Evolutionary conservation across 2,329 filamentous ascomycete genomes (phyloP).

Genomic region (Aspergillus awamori): DNA sequence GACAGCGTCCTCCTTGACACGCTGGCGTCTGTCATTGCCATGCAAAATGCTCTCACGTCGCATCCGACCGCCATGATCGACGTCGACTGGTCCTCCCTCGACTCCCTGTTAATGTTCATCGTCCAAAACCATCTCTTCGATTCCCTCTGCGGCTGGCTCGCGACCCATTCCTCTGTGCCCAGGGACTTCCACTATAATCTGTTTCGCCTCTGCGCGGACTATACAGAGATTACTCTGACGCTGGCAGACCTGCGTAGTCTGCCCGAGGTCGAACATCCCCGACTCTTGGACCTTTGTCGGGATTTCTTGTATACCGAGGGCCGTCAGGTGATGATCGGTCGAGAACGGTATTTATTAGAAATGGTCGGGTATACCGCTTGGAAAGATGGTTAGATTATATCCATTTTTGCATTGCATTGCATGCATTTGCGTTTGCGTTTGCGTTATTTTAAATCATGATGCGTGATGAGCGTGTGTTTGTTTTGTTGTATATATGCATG

Average conservation of each 20-base stretch:
- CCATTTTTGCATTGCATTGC: background rate
- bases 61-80: conserved; percentile 2
- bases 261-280: background rate
- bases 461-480: too few relatives aligned
- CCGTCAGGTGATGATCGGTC: conserved; percentile 13
- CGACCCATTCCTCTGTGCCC: conserved; percentile 20
- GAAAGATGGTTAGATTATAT: background rate
- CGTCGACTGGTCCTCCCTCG: conserved; percentile 17
- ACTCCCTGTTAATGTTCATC: conserved; percentile 30
- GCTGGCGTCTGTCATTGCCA: conserved; percentile 11
- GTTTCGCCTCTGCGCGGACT: conserved; percentile 8
- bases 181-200: conserved; percentile 6
- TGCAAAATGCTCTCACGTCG: conserved; percentile 11
- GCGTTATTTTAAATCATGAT: too few relatives aligned
- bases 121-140: conserved; percentile 32
- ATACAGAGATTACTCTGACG: background rate
- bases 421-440: background rate
- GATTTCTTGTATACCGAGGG: conserved; percentile 14
- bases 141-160: conserved; percentile 30
- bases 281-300: conserved; percentile 9
- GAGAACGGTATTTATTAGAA: conserved; percentile 16
- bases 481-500: conserved; percentile 8
- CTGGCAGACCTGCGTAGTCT: conserved; percentile 1
- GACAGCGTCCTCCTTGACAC: conserved; percentile 12
- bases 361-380: conserved; percentile 7